These are phyloP conservation scores for Cytospora schulzeri DNA, from an alignment of 2,329 filamentous ascomycete genomes.

Conservation along the genomic window DNA sequence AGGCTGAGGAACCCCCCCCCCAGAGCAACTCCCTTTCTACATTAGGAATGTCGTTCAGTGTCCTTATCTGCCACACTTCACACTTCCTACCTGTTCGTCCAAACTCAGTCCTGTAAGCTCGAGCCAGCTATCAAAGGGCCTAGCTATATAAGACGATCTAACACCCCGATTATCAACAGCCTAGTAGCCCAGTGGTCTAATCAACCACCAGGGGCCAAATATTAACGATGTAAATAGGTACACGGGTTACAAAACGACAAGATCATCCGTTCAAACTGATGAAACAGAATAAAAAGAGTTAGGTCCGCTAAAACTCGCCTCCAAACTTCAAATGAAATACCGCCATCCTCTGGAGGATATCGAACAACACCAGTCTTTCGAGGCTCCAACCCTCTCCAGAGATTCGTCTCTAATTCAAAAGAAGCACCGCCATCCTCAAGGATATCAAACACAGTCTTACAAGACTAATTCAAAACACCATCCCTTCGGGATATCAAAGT, in stretches of 20 bases:
- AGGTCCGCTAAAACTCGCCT: too few relatives aligned
- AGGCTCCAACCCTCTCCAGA: too few relatives aligned
- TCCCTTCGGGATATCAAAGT: not conserved
- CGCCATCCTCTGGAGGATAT: not conserved
- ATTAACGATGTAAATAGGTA: not conserved
- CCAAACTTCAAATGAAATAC: too few relatives aligned
- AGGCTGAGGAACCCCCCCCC: too few relatives aligned
- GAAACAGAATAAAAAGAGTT: not conserved
- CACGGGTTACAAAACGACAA: not conserved
- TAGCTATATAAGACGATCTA: too few relatives aligned
- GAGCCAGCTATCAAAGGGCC: not conserved
- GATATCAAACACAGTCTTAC: too few relatives aligned
- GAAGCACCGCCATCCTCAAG: too few relatives aligned
- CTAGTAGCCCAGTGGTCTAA: constrained; percentile 6
- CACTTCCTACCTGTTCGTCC: not conserved
- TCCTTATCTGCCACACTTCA: not conserved
- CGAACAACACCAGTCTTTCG: not conserved
- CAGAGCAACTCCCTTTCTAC: too few relatives aligned
- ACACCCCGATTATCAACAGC: not conserved
- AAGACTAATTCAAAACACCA: not conserved
- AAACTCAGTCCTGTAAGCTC: not conserved
- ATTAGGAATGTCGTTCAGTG: too few relatives aligned
- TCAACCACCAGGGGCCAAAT: not conserved
- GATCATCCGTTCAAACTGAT: not conserved
- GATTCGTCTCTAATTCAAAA: too few relatives aligned